phyloP scores from a whole-genome alignment of 2,329 filamentous ascomycete genomes.

The Paramyrothecium roridum region DNA sequence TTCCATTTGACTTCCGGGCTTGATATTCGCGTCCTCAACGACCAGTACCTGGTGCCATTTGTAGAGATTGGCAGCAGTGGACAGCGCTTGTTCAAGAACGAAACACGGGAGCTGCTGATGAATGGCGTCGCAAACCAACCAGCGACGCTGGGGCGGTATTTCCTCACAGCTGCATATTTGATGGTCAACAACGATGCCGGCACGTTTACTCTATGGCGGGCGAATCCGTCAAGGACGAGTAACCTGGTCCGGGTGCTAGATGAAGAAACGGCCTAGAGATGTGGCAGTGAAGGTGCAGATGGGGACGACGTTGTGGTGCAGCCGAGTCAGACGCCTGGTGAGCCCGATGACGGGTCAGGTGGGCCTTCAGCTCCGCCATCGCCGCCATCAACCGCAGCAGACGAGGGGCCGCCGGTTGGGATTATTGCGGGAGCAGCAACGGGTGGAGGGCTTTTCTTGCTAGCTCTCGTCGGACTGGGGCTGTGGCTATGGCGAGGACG shows the following conservation, averaged over 20 bases:
- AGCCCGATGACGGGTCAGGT: not conserved
- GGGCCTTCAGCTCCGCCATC: not conserved
- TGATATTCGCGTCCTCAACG: constrained; percentile 22
- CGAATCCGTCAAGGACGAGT: constrained; percentile 17
- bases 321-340: not conserved
- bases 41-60: constrained; percentile 22
- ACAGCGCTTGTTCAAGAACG: constrained; percentile 11
- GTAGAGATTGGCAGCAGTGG: constrained; percentile 22
- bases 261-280: not conserved
- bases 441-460: not conserved
- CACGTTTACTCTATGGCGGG: constrained; percentile 30
- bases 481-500: not conserved
- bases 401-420: not conserved
- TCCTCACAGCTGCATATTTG: constrained; percentile 29
- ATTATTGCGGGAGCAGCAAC: not conserved
- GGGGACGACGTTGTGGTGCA: not conserved
- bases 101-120: constrained; percentile 19
- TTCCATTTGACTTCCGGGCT: constrained; percentile 22
- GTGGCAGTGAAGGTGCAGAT: not conserved
- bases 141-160: constrained; percentile 26
- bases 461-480: not conserved
- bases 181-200: constrained; percentile 30
- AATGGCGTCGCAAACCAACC: constrained; percentile 12
- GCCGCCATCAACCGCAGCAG: not conserved
- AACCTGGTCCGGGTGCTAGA: not conserved